These are phyloP conservation scores for Globisporangium yorkense DNA, from an alignment of 352 stramenopile species.

Conservation along the genomic window DNA sequence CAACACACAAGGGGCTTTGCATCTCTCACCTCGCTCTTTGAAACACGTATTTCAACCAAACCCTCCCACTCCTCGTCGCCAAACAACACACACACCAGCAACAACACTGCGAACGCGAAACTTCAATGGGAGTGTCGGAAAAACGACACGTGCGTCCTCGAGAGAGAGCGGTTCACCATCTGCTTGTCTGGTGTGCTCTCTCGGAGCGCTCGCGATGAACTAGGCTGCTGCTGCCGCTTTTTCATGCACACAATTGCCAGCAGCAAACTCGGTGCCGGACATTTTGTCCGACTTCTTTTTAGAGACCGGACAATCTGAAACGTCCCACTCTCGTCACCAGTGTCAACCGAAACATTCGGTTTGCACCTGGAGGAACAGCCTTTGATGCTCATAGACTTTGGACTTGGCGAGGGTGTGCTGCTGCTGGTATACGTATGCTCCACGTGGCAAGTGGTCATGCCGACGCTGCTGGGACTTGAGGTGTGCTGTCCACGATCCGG, in stretches of 20 bases:
- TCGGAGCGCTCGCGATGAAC: not conserved
- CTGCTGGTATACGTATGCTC: not conserved
- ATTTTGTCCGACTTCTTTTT: not conserved
- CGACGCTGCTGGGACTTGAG: too few species aligned
- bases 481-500: not conserved
- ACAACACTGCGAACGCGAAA: too few species aligned
- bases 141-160: too few species aligned
- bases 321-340: not conserved
- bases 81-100: too few species aligned
- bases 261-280: not conserved
- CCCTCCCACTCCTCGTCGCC: too few species aligned
- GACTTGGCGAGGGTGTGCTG: too few species aligned
- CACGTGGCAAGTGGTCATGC: not conserved
- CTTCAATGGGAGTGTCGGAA: too few species aligned
- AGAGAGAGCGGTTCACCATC: too few species aligned
- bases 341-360: not conserved
- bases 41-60: too few species aligned
- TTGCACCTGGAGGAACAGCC: not conserved
- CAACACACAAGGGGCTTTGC: not conserved
- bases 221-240: not conserved
- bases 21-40: too few species aligned
- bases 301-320: not conserved
- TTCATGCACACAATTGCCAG: not conserved
- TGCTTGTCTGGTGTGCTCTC: not conserved
- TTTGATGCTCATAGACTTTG: too few species aligned